Base-by-base conservation (phyloP, 2,329 filamentous ascomycete genomes). In the Colletotrichum lini region DNA sequence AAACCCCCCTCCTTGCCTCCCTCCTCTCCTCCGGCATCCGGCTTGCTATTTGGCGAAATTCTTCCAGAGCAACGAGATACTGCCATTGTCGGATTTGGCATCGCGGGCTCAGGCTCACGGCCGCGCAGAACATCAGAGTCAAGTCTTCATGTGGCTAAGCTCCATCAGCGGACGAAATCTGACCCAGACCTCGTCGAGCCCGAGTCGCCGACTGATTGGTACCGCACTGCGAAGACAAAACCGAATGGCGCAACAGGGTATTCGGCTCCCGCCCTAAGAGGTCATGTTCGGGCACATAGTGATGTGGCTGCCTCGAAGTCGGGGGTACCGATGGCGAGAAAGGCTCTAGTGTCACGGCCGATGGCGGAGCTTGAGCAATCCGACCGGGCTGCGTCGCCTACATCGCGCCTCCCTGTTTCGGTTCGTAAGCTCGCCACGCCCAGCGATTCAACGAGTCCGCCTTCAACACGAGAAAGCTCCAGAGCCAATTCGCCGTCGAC, bases 21-120 rank as follows among this genome's bases (percentile, higher is more conserved):
- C 79, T 74, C 77, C 52, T 78, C 81, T 74, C 77, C 82, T 78
- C 74, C 78, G 79, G 73, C 75, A 76, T 84, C 86, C 65, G 87
- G 87, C 72, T 88, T 93, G 45, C 82, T 95, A 23, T 96, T 96
- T 82, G 93, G 93, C 47, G 94, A 95, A 80, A 88, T 95, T 74
- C 82, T 90, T 38, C 87, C 89, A n/a, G 85, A 89, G 47, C 86
- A 89, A 74, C 85, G 84, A 75, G 85, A 88, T 74, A 78, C 85
- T 35, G 80, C 84, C 23, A 82, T 86, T 59, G 83, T 85, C 62
- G 90, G 89, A 6, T 90, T 90, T 81, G 91, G 91, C 62, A 92
- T 93, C 73, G 84, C 87, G 71, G 77, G 75, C 60, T 73, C 70
- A n/a, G 79, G 81, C 44, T 77, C 83, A 60, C 83, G 87, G 61